Evolutionary conservation across 129 eudicot genomes (phyloP), one percentile per base, ranked within the genome.

Genomic region (Escallonia rubra): DNA sequence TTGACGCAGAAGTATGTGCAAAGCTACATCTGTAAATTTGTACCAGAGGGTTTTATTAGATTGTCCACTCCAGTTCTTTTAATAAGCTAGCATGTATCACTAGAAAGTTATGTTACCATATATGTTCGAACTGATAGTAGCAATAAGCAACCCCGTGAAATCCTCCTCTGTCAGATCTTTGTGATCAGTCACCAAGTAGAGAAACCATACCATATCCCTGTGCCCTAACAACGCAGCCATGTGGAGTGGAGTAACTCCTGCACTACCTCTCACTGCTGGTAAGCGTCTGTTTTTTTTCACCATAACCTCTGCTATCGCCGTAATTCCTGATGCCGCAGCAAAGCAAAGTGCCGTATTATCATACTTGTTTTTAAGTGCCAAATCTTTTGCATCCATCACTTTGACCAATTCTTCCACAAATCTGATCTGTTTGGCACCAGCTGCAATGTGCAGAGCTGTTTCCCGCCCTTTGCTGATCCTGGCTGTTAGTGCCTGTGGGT

Each of bases 361-460:
- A 7, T 12, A 42, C 13, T 72, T 78, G 41, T 78, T 85, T 72
- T 57, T 65, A 16, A 68, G 39, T 14, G 63, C 74, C 41, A 85
- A 51, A 43, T 75, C 83, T 7, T 61, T 8, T 12, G 67, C 69
- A 38, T 66, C 66, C 84, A 81, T 81, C 52, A 72, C 3, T 2
- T 70, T 8, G 14, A 85, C 78, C 34, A 81, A 60, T 43, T 81
- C 74, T 51, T 74, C 74, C 23, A 78, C 86, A 59, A 72, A 60
- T 43, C 70, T 57, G 16, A 65, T 53, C 64, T 79, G 81, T 59
- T 79, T 76, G 8, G 81, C 81, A 16, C 78, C 78, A 10, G 85
- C 89, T 44, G 89, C 86, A 70, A 80, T 67, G 65, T 84, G 89
- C 43, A 80, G 89, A 3, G 71, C 67, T 16, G 83, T 80, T 57